phyloP scores from a whole-genome alignment of 495 filamentous ascomycete genomes.

The Lophiotrema nucula region DNA sequence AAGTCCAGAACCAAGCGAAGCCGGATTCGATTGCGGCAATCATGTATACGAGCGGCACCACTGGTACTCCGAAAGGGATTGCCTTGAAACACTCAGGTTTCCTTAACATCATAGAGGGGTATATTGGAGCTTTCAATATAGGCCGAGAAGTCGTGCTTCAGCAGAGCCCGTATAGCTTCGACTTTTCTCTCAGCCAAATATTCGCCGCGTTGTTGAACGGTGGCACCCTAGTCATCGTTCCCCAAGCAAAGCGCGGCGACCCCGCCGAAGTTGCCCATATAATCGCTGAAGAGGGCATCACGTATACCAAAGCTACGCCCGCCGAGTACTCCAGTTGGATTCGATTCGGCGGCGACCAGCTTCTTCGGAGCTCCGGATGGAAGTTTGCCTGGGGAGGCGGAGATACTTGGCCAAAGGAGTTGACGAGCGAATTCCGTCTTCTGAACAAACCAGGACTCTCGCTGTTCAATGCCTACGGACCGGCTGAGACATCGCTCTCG shows the following conservation, averaged over 20 bases:
- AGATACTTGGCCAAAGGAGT: not conserved
- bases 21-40: not conserved
- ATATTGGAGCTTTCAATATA: not conserved
- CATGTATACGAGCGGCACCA: constrained; percentile 10
- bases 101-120: constrained; percentile 23
- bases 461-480: not conserved
- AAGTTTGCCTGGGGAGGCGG: not conserved
- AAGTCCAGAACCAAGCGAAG: not conserved
- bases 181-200: constrained; percentile 44
- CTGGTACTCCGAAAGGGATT: constrained; percentile 22
- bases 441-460: not conserved
- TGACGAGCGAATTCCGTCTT: not conserved
- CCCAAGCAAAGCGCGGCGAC: not conserved
- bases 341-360: constrained; percentile 10
- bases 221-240: constrained; percentile 38
- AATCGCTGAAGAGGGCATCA: constrained; percentile 40
- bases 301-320: constrained; percentile 44
- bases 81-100: constrained; percentile 16
- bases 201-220: constrained; percentile 38
- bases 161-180: constrained; percentile 47
- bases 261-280: constrained; percentile 25
- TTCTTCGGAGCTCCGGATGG: not conserved
- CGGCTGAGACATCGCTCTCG: not conserved
- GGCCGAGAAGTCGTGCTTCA: constrained; percentile 35
- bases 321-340: constrained; percentile 46